Conservation (phyloP, 2,329 filamentous ascomycete species). For the Pyrenochaeta sp. region DNA sequence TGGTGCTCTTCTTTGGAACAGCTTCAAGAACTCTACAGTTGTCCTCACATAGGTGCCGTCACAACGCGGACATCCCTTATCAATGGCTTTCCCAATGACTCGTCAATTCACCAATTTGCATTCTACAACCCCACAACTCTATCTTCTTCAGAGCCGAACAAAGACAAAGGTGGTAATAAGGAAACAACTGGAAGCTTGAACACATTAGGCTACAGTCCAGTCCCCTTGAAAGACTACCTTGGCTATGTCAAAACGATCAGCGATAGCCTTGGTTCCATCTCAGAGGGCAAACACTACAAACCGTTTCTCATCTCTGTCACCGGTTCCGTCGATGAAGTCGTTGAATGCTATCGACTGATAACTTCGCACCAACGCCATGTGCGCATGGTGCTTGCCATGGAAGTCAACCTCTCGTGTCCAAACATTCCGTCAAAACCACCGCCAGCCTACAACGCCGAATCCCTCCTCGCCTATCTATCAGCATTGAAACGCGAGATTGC, state of each 20-base stretch:
- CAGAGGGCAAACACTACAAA: conserved; percentile 51
- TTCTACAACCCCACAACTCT: conserved; percentile 65
- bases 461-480: conserved; percentile 64
- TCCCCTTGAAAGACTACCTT: conserved; percentile 67
- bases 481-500: conserved; percentile 51
- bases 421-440: conserved; percentile 75
- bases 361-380: conserved; percentile 40
- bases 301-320: conserved; percentile 76
- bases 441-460: conserved; percentile 68
- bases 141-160: conserved; percentile 23
- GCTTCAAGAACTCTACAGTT: conserved; percentile 67
- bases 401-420: conserved; percentile 80
- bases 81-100: conserved; percentile 69
- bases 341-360: conserved; percentile 63
- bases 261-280: conserved; percentile 22
- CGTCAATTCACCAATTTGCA: conserved; percentile 66
- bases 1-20: conserved; percentile 75
- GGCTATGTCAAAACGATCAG: conserved; percentile 60
- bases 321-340: conserved; percentile 66
- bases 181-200: conserved; percentile 61
- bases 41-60: conserved; percentile 72
- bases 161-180: conserved; percentile 20
- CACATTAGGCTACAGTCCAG: conserved; percentile 76
- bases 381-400: conserved; percentile 67
- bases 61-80: conserved; percentile 76